phyloP scores from a whole-genome alignment of 371 early-diverging fungal genomes.

The Haplosporangium sp. region DNA sequence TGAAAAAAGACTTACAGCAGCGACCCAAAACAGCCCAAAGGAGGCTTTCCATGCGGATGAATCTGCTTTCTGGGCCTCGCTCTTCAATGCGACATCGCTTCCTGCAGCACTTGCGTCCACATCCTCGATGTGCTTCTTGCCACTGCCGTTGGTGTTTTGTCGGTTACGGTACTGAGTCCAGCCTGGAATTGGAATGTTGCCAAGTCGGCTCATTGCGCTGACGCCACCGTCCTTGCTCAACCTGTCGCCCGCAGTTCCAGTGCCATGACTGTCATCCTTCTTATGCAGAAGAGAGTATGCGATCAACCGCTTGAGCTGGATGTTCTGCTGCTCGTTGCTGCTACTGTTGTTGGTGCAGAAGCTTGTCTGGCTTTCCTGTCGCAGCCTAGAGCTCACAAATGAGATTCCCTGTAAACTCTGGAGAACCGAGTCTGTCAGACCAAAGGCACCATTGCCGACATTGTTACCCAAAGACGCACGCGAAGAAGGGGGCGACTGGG shows the following conservation, averaged over 20 bases:
- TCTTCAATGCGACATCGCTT: neutral
- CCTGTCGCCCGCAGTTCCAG: neutral
- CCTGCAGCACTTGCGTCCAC: slow-evolving; percentile 9
- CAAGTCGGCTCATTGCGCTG: slow-evolving; percentile 5
- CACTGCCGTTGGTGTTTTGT: slow-evolving; percentile 20
- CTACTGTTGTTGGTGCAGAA: slow-evolving; percentile 6
- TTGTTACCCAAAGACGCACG: neutral
- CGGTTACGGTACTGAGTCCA: slow-evolving; percentile 31
- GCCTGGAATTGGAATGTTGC: slow-evolving; percentile 26
- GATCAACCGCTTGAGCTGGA: slow-evolving; percentile 12
- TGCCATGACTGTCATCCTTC: slow-evolving; percentile 5
- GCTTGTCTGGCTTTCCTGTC: neutral
- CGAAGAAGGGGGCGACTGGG: slow-evolving; percentile 12
- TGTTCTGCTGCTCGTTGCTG: neutral
- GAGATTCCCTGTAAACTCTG: neutral
- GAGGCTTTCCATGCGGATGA: slow-evolving; percentile 38
- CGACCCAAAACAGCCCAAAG: slow-evolving; percentile 46
- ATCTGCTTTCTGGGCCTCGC: slow-evolving; percentile 4
- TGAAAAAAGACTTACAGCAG: slow-evolving; percentile 23
- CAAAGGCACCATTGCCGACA: too few species aligned
- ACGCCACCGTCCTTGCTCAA: slow-evolving; percentile 9
- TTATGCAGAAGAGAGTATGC: slow-evolving; percentile 24
- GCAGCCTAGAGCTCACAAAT: neutral
- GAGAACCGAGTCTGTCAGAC: neutral
- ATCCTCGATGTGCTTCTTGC: slow-evolving; percentile 9